Conservation (phyloP, 768 basidiomycete genomes). For the Piloderma croceum region DNA sequence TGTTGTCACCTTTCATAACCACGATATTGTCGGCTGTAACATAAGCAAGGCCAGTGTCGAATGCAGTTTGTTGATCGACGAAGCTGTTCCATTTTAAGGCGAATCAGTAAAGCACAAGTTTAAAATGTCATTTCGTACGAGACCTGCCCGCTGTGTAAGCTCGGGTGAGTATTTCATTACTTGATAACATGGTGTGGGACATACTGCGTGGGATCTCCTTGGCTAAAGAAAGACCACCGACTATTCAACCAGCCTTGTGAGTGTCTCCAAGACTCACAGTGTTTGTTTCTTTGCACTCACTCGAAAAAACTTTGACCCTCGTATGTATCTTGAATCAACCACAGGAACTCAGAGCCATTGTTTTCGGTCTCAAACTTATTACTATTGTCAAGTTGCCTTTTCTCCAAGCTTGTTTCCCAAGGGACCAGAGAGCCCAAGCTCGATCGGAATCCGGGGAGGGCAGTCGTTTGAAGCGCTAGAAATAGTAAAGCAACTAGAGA, state of each 20-base stretch:
- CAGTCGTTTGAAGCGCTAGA: too few species aligned
- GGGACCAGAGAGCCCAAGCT: too few species aligned
- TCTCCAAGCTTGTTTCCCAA: too few species aligned
- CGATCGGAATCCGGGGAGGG: too few species aligned
- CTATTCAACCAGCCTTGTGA: not conserved
- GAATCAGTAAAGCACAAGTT: slow-evolving; percentile 9
- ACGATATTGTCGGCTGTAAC: slow-evolving; percentile 53
- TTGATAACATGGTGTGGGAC: slow-evolving; percentile 8
- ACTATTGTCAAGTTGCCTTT: too few species aligned
- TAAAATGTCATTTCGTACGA: slow-evolving; percentile 44
- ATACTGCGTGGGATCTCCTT: slow-evolving; percentile 64
- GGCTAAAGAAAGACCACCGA: slow-evolving; percentile 43
- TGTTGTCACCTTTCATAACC: slow-evolving; percentile 75
- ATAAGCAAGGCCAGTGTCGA: slow-evolving; percentile 49
- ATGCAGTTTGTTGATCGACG: slow-evolving; percentile 50
- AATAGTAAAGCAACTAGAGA: too few species aligned
- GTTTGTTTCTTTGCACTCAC: too few species aligned
- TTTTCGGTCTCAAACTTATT: slow-evolving; percentile 37
- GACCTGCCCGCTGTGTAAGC: slow-evolving; percentile 55
- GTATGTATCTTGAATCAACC: slow-evolving; percentile 65
- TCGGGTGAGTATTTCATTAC: slow-evolving; percentile 6
- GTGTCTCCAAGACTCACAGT: too few species aligned
- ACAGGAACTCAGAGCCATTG: slow-evolving; percentile 50
- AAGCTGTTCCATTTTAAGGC: slow-evolving; percentile 39
- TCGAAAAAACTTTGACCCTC: slow-evolving; percentile 65